Evolutionary conservation across 2,329 filamentous ascomycete genomes (phyloP).

Genomic region (Thielaviopsis musarum): DNA sequence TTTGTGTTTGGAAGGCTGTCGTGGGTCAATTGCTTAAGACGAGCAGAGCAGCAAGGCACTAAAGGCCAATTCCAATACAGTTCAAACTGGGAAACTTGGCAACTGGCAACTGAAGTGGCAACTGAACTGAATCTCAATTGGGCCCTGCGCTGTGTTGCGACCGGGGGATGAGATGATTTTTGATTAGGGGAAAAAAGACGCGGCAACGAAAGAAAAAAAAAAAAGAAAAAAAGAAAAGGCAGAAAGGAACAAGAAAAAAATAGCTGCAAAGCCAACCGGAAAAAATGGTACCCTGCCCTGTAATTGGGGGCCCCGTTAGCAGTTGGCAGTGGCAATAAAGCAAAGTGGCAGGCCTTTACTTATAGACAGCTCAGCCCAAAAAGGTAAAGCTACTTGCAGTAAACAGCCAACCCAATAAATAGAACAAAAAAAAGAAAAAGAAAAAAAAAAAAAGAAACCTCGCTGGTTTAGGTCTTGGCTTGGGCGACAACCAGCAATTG

Average conservation of each 20-base stretch:
- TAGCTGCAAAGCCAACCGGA: background rate
- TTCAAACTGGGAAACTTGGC: too few relatives aligned
- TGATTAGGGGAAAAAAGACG: background rate
- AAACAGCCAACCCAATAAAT: background rate
- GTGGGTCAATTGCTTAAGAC: background rate
- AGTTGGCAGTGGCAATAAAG: background rate
- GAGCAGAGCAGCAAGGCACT: too few relatives aligned
- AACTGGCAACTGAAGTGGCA: too few relatives aligned
- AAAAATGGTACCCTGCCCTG: background rate
- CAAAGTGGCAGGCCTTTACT: background rate
- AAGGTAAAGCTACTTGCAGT: background rate
- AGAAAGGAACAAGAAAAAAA: background rate
- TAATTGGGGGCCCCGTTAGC: background rate
- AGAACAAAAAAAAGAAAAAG: background rate
- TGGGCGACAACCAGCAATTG: too few relatives aligned
- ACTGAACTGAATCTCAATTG: too few relatives aligned
- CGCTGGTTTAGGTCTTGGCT: too few relatives aligned
- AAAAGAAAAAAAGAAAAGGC: background rate
- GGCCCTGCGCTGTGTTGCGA: background rate
- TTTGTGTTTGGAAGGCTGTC: background rate
- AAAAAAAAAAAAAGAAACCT: background rate
- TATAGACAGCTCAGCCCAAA: background rate
- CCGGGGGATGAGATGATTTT: background rate
- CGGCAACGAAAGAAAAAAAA: background rate
- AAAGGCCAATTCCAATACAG: too few relatives aligned